A percentile compares a stretch with the other conserved stretches of the same genome.
phyloP scores from a whole-genome alignment of 208 protist genomes.

The Phytomonas sp. region DNA sequence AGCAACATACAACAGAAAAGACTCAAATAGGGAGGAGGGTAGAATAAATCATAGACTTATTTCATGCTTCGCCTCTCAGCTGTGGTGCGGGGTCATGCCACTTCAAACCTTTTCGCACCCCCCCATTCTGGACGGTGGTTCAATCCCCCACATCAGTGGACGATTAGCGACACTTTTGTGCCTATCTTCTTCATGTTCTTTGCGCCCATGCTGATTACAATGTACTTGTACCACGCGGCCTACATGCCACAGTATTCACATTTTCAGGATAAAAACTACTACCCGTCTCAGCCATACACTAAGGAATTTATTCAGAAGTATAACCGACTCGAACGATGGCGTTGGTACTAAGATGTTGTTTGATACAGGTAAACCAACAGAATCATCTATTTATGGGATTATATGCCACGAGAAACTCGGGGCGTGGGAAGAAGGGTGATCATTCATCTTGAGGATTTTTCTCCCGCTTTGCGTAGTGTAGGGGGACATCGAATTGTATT shows the following conservation, averaged over 20 bases:
- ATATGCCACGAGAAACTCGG: not conserved
- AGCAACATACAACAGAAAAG: slow-evolving; percentile 19
- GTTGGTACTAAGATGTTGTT: slow-evolving; percentile 60
- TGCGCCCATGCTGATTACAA: slow-evolving; percentile 66
- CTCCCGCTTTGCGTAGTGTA: not conserved
- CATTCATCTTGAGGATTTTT: not conserved
- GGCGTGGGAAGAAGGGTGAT: not conserved
- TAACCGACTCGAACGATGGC: slow-evolving; percentile 84
- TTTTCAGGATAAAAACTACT: slow-evolving; percentile 90
- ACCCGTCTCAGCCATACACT: slow-evolving; percentile 80
- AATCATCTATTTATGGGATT: not conserved
- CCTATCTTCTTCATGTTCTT: slow-evolving; percentile 75
- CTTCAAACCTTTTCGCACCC: slow-evolving; percentile 83
- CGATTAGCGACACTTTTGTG: slow-evolving; percentile 83
- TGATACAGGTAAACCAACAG: not conserved
- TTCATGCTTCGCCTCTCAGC: slow-evolving; percentile 68
- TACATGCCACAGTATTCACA: slow-evolving; percentile 90
- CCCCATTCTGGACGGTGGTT: slow-evolving; percentile 87
- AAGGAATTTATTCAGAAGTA: slow-evolving; percentile 91
- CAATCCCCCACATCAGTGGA: slow-evolving; percentile 89
- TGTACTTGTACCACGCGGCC: slow-evolving; percentile 81
- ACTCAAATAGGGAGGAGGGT: slow-evolving; percentile 13
- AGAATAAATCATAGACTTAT: slow-evolving; percentile 5
- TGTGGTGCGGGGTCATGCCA: slow-evolving; percentile 64
- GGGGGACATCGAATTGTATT: not conserved